A percentile compares a stretch with the other conserved stretches of the same genome.
Evolutionary conservation across 2,329 filamentous ascomycete genomes (phyloP).

Genomic region (Verticillium klebahnii): DNA sequence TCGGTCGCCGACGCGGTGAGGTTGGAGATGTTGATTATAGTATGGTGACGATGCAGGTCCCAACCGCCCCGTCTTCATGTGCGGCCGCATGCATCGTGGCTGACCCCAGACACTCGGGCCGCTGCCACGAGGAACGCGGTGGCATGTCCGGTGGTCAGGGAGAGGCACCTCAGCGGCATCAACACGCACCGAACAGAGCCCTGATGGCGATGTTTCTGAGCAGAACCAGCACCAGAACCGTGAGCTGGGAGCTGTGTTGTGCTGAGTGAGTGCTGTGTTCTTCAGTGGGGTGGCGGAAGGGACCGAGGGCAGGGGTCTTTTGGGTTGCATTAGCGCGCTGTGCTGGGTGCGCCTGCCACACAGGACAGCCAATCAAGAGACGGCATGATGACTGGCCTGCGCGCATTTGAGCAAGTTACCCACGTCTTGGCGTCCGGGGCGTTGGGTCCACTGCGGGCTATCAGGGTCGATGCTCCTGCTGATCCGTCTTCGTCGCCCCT

Average conservation of each 20-base stretch:
- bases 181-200: background rate
- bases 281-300: background rate
- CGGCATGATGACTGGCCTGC: background rate
- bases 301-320: background rate
- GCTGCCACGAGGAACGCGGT: background rate
- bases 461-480: background rate
- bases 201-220: background rate
- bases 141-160: background rate
- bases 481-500: background rate
- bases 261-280: background rate
- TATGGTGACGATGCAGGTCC: background rate
- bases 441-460: background rate
- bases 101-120: background rate
- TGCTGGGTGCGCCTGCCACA: background rate
- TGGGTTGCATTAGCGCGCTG: background rate
- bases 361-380: background rate
- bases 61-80: background rate
- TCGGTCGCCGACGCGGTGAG: background rate
- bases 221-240: background rate
- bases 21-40: background rate
- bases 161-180: background rate
- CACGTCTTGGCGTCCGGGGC: background rate
- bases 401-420: conserved; percentile 10
- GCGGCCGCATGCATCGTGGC: background rate
- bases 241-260: background rate